Conservation (phyloP, 2,329 filamentous ascomycete species). For the Xylariaceae sp. region DNA sequence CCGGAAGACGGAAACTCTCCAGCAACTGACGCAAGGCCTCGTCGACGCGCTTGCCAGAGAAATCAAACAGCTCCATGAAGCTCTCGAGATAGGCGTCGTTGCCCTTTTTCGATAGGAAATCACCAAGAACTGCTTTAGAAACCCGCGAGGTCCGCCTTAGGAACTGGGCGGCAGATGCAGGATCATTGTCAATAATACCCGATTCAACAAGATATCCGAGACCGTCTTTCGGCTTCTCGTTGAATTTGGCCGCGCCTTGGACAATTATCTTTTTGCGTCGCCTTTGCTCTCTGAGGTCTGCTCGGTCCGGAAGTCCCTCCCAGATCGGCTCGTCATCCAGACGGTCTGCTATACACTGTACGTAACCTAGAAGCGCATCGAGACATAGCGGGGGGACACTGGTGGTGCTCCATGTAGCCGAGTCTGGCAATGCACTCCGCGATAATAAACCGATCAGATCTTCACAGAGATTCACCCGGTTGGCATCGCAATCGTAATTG, state of each 20-base stretch:
- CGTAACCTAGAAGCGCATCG: slow-evolving; percentile 82
- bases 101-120: slow-evolving; percentile 85
- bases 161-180: slow-evolving; percentile 76
- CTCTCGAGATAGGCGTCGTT: slow-evolving; percentile 81
- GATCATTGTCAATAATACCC: slow-evolving; percentile 77
- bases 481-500: slow-evolving; percentile 95
- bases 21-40: slow-evolving; percentile 84
- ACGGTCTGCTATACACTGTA: slow-evolving; percentile 87
- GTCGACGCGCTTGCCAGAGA: slow-evolving; percentile 77
- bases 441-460: slow-evolving; percentile 91
- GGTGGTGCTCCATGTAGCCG: slow-evolving; percentile 97
- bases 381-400: slow-evolving; percentile 94
- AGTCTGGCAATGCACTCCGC: slow-evolving; percentile 91
- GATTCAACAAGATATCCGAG: slow-evolving; percentile 79
- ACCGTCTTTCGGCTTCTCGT: slow-evolving; percentile 86
- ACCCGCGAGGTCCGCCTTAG: slow-evolving; percentile 80
- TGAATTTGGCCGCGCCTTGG: slow-evolving; percentile 83
- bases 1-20: slow-evolving; percentile 86
- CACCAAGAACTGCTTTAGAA: slow-evolving; percentile 85
- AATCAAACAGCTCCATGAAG: slow-evolving; percentile 85
- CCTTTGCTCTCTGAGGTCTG: slow-evolving; percentile 63
- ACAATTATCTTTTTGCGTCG: slow-evolving; percentile 83
- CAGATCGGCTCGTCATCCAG: slow-evolving; percentile 62
- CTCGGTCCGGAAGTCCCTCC: slow-evolving; percentile 62
- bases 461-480: slow-evolving; percentile 86